Base-by-base conservation (phyloP, 1,284 basidiomycete species). In the Tilletia horrida region DNA sequence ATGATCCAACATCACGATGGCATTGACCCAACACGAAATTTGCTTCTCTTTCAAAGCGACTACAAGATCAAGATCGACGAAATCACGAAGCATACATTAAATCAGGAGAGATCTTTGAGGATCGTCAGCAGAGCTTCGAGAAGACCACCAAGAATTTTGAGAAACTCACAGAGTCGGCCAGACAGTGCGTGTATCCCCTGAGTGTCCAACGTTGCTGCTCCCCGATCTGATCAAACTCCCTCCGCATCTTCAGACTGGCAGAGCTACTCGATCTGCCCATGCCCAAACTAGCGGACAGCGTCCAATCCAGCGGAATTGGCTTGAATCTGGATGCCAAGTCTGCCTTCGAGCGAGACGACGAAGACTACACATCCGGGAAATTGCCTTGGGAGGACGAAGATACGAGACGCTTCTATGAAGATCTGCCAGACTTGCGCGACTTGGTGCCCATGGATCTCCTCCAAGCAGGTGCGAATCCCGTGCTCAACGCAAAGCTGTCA, bases 61-160 rank as follows among this genome's bases (percentile, higher is more conserved):
- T 99, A 50, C 92, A 97, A 87, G 93, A 97, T 71, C 93, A 97
- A 83, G 96, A 98, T 81, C 88, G 90, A 73, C 87, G 90, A 63
- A 98, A 98, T 75, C 94, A 97, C 78, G 95, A 98, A 84, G 96
- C 95, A 67, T 98, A 98, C 82, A 97, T 98, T 77, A 91, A 92
- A 45, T 97, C 93, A 0, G 95, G 95, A 27, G 94, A 98, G 83
- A 97, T 99, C 73, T 98, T 99, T 75, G 96, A 99, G 81, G 96
- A 99, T 83, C 88, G 96, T 21, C 93, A 97, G 81, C 93, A 98
- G 82, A 91, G 90, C 14, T 98, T 97, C 81, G 96, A 99, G 84
- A 94, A 93, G 84, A 94, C 97, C 90, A 92, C 93, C 14, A 93
- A 92, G 82, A 87, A 88, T 43, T 96, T 97, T 76, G 95, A 98